Conservation (phyloP, 495 filamentous ascomycete species). For the Aspergillus nidulans region DNA sequence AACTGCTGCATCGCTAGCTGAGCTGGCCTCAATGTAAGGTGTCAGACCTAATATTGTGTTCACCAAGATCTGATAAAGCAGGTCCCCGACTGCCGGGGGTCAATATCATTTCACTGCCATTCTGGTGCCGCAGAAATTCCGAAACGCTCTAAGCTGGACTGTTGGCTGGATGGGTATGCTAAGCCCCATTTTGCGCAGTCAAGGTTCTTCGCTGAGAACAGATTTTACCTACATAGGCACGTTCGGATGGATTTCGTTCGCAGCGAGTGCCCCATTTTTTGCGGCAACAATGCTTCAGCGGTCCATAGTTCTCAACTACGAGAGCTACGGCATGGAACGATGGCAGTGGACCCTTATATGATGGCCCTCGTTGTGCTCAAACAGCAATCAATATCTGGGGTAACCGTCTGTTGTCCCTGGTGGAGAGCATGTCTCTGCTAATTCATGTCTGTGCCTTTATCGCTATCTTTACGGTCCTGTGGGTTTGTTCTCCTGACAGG, state of each 20-base stretch:
- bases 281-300: slow-evolving; percentile 7
- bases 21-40: slow-evolving; percentile 2
- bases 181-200: no score
- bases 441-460: slow-evolving; percentile 4
- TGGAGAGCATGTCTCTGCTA: background rate
- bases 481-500: background rate
- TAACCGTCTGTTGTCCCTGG: background rate
- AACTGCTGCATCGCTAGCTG: background rate
- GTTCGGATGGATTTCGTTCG: slow-evolving; percentile 16
- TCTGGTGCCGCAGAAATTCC: background rate
- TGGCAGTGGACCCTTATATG: slow-evolving; percentile 9
- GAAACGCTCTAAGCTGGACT: background rate
- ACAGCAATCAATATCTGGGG: slow-evolving; percentile 4
- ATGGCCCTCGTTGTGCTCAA: background rate
- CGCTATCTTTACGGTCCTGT: background rate
- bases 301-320: background rate
- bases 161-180: background rate
- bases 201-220: no score
- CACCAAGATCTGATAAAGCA: background rate
- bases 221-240: background rate
- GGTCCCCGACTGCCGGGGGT: slow-evolving; percentile 6
- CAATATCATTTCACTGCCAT: slow-evolving; percentile 3
- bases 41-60: background rate
- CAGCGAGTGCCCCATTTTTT: slow-evolving; percentile 11
- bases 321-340: background rate